Percentiles rank a stretch among this genome's conserved stretches.
Evolutionary conservation across 768 basidiomycete species (phyloP).

Genomic region (Termitomyces sp.): DNA sequence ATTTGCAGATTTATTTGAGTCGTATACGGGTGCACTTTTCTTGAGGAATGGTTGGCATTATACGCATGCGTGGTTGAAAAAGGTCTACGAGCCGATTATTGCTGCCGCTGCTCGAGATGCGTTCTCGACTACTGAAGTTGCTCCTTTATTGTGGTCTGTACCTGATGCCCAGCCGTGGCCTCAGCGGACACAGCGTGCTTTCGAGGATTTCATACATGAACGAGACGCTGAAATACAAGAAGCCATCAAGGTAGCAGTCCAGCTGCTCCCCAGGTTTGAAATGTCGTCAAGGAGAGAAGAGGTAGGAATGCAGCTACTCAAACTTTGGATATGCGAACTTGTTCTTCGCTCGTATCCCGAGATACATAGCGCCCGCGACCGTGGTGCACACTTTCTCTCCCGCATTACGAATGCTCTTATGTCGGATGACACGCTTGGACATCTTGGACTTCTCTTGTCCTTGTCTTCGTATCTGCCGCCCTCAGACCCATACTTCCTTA

Average conservation of each 20-base stretch:
- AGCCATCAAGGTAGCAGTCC: background rate
- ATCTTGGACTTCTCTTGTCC: constrained; percentile 15
- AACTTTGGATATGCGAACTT: constrained; percentile 23
- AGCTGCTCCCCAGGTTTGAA: constrained; percentile 4
- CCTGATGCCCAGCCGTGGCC: constrained; percentile 4
- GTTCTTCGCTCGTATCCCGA: constrained; percentile 18
- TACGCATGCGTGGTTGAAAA: constrained; percentile 19
- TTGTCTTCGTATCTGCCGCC: constrained; percentile 16
- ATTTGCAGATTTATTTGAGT: constrained; percentile 27
- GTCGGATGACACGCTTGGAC: constrained; percentile 13
- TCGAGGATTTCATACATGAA: constrained; percentile 5
- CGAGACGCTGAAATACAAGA: background rate
- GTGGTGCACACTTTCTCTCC: constrained; percentile 18
- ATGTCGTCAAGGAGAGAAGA: constrained; percentile 17
- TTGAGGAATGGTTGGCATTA: constrained; percentile 21
- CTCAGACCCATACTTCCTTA: constrained; percentile 7
- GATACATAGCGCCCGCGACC: constrained; percentile 12
- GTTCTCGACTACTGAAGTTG: constrained; percentile 6
- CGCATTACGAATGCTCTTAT: constrained; percentile 14
- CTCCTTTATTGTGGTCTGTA: constrained; percentile 1
- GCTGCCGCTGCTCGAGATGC: constrained; percentile 19
- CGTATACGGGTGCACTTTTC: constrained; percentile 23
- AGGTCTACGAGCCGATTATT: constrained; percentile 18
- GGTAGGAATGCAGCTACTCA: constrained; percentile 22
- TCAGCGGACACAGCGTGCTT: background rate